phyloP scores from a whole-genome alignment of 192 early-diverging fungal genomes.

The Backusella liffmaniae region DNA sequence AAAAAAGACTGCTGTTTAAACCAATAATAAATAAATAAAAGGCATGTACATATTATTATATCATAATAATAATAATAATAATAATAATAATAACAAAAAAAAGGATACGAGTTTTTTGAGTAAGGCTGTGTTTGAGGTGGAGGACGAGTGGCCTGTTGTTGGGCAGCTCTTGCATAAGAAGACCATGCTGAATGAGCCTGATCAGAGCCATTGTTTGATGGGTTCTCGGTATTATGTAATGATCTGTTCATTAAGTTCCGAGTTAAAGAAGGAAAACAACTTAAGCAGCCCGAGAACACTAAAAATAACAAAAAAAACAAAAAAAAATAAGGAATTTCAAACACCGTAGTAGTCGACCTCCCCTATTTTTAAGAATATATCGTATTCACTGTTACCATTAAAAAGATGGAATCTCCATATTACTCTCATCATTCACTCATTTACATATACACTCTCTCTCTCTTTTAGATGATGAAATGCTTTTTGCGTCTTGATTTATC shows the following conservation, averaged over 20 bases:
- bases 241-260: conserved; percentile 16
- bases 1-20: not conserved
- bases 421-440: too few species aligned
- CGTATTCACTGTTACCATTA: too few species aligned
- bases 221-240: conserved; percentile 14
- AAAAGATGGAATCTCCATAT: too few species aligned
- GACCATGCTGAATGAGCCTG: conserved; percentile 12
- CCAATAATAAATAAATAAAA: not conserved
- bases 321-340: not conserved
- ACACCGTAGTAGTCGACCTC: not conserved
- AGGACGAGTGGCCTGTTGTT: not conserved
- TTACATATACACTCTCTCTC: too few species aligned
- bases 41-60: not conserved
- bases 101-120: not conserved
- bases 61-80: too few species aligned
- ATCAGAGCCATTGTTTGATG: not conserved
- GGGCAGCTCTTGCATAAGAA: not conserved
- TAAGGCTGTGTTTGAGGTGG: not conserved
- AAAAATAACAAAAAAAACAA: not conserved
- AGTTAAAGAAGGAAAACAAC: conserved; percentile 5
- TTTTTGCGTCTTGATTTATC: too few species aligned
- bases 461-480: too few species aligned
- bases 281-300: not conserved
- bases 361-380: too few species aligned
- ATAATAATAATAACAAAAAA: not conserved